Evolutionary conservation across 192 early-diverging fungal genomes (phyloP).

Genomic region (Paraglomus brasilianum): DNA sequence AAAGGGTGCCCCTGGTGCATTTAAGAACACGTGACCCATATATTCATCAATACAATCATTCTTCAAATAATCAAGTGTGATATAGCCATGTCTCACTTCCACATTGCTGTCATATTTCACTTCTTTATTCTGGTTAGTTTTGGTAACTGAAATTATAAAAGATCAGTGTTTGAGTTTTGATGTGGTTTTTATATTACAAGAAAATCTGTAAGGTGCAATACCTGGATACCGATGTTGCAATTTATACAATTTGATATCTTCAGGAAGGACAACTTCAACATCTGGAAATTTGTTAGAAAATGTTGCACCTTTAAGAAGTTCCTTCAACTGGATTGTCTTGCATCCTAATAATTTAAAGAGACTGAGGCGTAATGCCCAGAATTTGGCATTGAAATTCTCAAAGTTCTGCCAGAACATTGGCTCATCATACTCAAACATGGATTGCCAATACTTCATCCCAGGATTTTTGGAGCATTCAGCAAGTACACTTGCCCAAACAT

Average conservation of each 20-base stretch:
- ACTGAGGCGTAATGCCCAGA: slow-evolving; percentile 1
- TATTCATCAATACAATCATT: not conserved
- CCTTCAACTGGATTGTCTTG: not conserved
- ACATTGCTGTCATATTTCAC: not conserved
- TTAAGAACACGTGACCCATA: not conserved
- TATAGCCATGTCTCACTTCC: not conserved
- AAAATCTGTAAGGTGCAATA: not conserved
- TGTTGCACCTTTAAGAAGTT: not conserved
- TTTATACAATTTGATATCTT: slow-evolving; percentile 3
- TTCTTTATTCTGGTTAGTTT: slow-evolving; percentile 11
- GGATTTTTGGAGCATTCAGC: too few relatives aligned
- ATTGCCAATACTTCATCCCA: too few relatives aligned
- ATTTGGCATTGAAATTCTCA: not conserved
- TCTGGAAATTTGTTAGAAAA: not conserved
- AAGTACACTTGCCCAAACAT: too few relatives aligned
- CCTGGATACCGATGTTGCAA: not conserved
- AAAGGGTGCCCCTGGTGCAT: not conserved
- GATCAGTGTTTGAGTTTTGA: not conserved
- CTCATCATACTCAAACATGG: too few relatives aligned
- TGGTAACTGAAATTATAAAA: not conserved
- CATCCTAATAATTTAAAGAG: not conserved
- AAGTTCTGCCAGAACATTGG: not conserved
- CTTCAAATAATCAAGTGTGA: slow-evolving; percentile 1
- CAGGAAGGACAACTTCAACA: slow-evolving; percentile 3
- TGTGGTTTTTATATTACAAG: not conserved